These are phyloP conservation scores for Cercospora zeae-maydis DNA, from an alignment of 2,329 filamentous ascomycete genomes.

Conservation along the genomic window DNA sequence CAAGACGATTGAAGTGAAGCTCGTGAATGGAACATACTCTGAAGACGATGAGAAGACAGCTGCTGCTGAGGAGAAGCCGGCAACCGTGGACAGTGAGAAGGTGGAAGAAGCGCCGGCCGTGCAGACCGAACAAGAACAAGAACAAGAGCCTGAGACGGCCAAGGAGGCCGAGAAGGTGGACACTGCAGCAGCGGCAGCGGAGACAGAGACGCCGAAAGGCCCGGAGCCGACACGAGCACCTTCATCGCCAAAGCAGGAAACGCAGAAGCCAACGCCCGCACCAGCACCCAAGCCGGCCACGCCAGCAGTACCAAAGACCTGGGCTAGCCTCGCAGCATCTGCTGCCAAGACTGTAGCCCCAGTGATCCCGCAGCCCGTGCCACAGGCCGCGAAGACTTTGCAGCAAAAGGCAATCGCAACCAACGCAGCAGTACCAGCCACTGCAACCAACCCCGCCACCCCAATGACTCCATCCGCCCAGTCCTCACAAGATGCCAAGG, in stretches of 20 bases:
- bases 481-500: constrained; percentile 39
- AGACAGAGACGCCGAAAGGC: constrained; percentile 60
- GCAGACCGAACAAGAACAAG: constrained; percentile 23
- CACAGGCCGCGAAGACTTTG: constrained; percentile 25
- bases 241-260: constrained; percentile 36
- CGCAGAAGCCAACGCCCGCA: constrained; percentile 53
- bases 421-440: constrained; percentile 28
- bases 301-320: constrained; percentile 58
- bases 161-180: constrained; percentile 27
- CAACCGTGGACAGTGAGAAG: constrained; percentile 37
- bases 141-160: constrained; percentile 36
- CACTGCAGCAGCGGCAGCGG: constrained; percentile 41
- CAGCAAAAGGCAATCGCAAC: constrained; percentile 27
- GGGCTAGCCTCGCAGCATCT: constrained; percentile 67
- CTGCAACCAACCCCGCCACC: constrained; percentile 25
- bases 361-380: constrained; percentile 35
- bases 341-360: constrained; percentile 38
- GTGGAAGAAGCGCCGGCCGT: constrained; percentile 26
- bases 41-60: constrained; percentile 28
- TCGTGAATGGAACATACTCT: constrained; percentile 36
- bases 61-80: constrained; percentile 31
- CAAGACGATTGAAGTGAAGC: constrained; percentile 69
- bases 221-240: constrained; percentile 53
- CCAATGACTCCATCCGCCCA: constrained; percentile 33
- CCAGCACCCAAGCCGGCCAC: constrained; percentile 52